These are phyloP conservation scores for Suhomyces sp. DNA, from an alignment of 805 yeast species.

Conservation along the genomic window DNA sequence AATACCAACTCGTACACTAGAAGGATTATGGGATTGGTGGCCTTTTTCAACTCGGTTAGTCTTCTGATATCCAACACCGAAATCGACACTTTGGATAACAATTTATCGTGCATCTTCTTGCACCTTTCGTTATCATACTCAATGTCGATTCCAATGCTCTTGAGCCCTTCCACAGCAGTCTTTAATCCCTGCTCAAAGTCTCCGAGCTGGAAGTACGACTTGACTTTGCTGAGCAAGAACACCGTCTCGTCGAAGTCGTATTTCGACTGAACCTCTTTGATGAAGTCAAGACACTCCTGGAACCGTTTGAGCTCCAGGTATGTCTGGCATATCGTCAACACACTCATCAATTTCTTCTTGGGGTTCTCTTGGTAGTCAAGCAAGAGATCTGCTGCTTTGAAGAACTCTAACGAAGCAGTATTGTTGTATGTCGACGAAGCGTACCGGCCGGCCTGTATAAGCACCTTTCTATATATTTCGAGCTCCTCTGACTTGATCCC, in stretches of 20 bases:
- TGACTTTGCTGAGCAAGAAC: conserved; percentile 35
- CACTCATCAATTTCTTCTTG: conserved; percentile 19
- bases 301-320: conserved; percentile 25
- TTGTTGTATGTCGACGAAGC: conserved; percentile 45
- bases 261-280: conserved; percentile 25
- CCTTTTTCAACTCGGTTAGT: conserved; percentile 18
- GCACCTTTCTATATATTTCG: conserved; percentile 34
- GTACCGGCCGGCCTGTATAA: conserved; percentile 42
- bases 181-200: conserved; percentile 29
- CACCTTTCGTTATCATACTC: conserved; percentile 24
- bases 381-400: conserved; percentile 32
- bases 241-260: conserved; percentile 35
- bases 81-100: conserved; percentile 32
- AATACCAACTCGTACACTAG: conserved; percentile 41
- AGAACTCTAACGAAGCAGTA: conserved; percentile 38
- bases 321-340: conserved; percentile 33
- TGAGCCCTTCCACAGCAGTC: conserved; percentile 34
- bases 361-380: conserved; percentile 14
- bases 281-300: conserved; percentile 33
- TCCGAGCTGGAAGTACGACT: conserved; percentile 32
- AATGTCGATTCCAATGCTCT: conserved; percentile 33
- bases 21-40: conserved; percentile 24
- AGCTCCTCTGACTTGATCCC: conserved; percentile 26
- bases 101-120: conserved; percentile 14
- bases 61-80: conserved; percentile 37